phyloP scores from a whole-genome alignment of 805 yeast genomes.

The Blastobotrys terrestris region DNA sequence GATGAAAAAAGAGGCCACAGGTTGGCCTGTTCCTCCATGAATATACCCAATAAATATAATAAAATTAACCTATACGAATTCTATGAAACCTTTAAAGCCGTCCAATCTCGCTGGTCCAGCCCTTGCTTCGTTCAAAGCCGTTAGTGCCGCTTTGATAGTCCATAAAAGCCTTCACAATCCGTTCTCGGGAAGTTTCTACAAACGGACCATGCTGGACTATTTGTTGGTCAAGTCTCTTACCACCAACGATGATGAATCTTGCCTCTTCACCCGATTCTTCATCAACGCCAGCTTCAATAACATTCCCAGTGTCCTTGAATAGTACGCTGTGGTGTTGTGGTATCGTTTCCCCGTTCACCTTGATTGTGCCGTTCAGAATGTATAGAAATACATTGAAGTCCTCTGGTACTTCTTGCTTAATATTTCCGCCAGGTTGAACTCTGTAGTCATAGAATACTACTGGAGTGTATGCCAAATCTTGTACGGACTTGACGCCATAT shows the following conservation, averaged over 20 bases:
- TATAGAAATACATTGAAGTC: constrained; percentile 68
- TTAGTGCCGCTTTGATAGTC: constrained; percentile 53
- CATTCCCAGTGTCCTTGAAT: constrained; percentile 65
- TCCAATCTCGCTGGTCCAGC: constrained; percentile 31
- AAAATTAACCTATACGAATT: too few relatives aligned
- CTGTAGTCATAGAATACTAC: constrained; percentile 63
- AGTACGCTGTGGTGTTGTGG: constrained; percentile 49
- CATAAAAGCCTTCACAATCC: constrained; percentile 60
- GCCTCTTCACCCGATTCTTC: constrained; percentile 39
- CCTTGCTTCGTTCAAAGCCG: constrained; percentile 32
- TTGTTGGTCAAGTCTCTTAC: constrained; percentile 65
- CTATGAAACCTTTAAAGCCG: neutral
- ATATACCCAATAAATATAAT: too few relatives aligned
- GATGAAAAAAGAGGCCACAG: too few relatives aligned
- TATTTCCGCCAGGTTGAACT: constrained; percentile 58
- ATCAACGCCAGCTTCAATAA: constrained; percentile 48
- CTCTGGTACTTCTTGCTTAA: constrained; percentile 51
- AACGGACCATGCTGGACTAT: constrained; percentile 89
- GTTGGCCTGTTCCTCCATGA: too few relatives aligned
- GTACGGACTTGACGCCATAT: constrained; percentile 66
- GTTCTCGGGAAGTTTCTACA: constrained; percentile 65
- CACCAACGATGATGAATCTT: constrained; percentile 68
- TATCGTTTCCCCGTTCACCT: constrained; percentile 38
- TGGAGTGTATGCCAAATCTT: constrained; percentile 78
- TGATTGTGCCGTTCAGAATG: constrained; percentile 54